phyloP scores from a whole-genome alignment of 805 yeast genomes.

The Hermanozyma aechmeae region DNA sequence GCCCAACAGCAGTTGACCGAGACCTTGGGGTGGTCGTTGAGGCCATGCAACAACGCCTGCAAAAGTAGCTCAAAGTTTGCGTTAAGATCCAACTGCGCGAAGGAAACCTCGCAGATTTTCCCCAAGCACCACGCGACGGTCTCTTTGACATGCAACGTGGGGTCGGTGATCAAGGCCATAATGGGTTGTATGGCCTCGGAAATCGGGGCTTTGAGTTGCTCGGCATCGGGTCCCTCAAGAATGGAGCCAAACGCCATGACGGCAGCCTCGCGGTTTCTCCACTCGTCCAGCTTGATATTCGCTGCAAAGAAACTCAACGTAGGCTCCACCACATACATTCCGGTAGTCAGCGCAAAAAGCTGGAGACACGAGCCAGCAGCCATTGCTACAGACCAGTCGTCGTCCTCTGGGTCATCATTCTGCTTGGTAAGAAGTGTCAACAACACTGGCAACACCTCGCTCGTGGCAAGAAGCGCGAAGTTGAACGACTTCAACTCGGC shows the following conservation, averaged over 20 bases:
- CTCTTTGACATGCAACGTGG: slow-evolving; percentile 78
- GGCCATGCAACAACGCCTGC: slow-evolving; percentile 67
- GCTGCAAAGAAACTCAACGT: slow-evolving; percentile 76
- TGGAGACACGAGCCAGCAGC: slow-evolving; percentile 98
- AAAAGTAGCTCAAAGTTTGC: slow-evolving; percentile 62
- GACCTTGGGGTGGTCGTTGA: slow-evolving; percentile 86
- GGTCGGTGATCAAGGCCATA: slow-evolving; percentile 63
- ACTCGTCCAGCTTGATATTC: slow-evolving; percentile 45
- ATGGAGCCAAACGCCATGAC: slow-evolving; percentile 99
- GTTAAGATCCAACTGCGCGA: slow-evolving; percentile 63
- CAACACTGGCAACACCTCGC: slow-evolving; percentile 82
- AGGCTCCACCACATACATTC: slow-evolving; percentile 77
- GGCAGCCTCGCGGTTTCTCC: slow-evolving; percentile 95
- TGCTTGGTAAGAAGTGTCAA: slow-evolving; percentile 74
- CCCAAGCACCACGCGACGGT: slow-evolving; percentile 99
- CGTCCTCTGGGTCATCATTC: slow-evolving; percentile 90
- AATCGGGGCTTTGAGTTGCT: slow-evolving; percentile 56
- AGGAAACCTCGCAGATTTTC: slow-evolving; percentile 81
- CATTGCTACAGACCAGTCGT: slow-evolving; percentile 97
- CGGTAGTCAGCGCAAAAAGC: slow-evolving; percentile 85
- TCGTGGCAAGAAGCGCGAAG: slow-evolving; percentile 78
- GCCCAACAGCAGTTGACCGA: slow-evolving; percentile 98
- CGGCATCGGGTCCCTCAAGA: slow-evolving; percentile 84
- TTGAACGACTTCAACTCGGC: slow-evolving; percentile 50
- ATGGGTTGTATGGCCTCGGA: slow-evolving; percentile 80